Evolutionary conservation across 2,329 filamentous ascomycete genomes (phyloP).

Genomic region (Chaetomium olivaceum): DNA sequence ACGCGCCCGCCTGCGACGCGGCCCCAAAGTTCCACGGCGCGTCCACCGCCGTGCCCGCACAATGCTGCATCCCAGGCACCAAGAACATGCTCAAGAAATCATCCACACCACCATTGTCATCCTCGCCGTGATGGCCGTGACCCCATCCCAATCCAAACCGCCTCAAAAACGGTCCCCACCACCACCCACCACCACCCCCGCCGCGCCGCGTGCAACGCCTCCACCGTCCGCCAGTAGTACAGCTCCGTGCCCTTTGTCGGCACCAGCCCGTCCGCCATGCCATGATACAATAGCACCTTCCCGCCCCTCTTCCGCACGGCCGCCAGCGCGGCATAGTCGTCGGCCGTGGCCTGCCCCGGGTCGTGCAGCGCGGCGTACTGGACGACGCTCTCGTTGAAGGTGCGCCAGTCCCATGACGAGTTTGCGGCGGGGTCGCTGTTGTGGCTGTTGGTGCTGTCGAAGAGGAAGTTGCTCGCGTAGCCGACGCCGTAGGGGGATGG

Average conservation of each 20-base stretch:
- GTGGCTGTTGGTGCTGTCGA: slow-evolving; percentile 30
- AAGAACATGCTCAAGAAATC: slow-evolving; percentile 54
- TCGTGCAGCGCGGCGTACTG: slow-evolving; percentile 32
- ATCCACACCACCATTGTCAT: slow-evolving; percentile 33
- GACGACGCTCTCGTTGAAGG: slow-evolving; percentile 35
- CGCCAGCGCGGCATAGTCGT: slow-evolving; percentile 35
- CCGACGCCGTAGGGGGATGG: slow-evolving; percentile 32
- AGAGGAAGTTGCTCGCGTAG: slow-evolving; percentile 36
- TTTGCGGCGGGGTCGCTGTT: slow-evolving; percentile 20
- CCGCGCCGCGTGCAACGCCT: slow-evolving; percentile 13
- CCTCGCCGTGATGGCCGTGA: not conserved
- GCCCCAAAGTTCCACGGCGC: slow-evolving; percentile 42
- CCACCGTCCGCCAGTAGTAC: slow-evolving; percentile 39
- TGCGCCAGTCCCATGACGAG: slow-evolving; percentile 36
- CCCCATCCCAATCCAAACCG: not conserved
- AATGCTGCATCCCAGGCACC: slow-evolving; percentile 55
- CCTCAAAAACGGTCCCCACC: too few relatives aligned
- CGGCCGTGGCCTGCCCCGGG: slow-evolving; percentile 37
- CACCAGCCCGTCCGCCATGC: slow-evolving; percentile 43
- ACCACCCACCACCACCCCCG: not conserved
- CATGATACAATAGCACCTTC: slow-evolving; percentile 48
- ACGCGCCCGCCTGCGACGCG: slow-evolving; percentile 34
- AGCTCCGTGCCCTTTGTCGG: slow-evolving; percentile 36
- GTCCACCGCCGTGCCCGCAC: slow-evolving; percentile 37
- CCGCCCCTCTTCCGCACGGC: slow-evolving; percentile 40